Evolutionary conservation across 1,284 basidiomycete genomes (phyloP).

Genomic region (Macrocystidia cucumis): DNA sequence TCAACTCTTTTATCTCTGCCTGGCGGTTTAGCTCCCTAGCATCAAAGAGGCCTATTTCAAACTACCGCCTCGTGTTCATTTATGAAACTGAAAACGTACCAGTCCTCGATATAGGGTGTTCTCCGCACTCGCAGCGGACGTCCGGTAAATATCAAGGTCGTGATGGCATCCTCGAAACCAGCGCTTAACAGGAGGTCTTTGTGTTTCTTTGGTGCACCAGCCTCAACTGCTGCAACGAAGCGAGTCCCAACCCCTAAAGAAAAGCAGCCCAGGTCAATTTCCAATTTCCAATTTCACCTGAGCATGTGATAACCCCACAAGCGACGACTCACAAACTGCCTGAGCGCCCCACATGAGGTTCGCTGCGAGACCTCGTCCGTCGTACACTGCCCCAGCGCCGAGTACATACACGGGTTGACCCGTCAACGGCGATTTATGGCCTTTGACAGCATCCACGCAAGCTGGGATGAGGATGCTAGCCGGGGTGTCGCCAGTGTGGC

Average conservation of each 20-base stretch:
- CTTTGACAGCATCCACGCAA: constrained; percentile 75
- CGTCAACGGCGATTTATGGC: constrained; percentile 67
- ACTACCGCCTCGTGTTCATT: background rate
- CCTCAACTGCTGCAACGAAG: constrained; percentile 81
- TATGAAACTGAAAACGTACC: constrained; percentile 34
- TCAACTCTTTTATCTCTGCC: constrained; percentile 70
- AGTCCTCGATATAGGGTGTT: constrained; percentile 76
- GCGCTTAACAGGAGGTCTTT: constrained; percentile 68
- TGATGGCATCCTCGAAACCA: constrained; percentile 64
- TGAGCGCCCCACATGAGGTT: constrained; percentile 81
- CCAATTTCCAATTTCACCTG: background rate
- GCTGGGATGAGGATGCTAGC: constrained; percentile 78
- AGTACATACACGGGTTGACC: constrained; percentile 77
- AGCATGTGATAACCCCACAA: too few species aligned
- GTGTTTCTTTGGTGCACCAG: constrained; percentile 75
- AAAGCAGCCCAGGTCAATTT: constrained; percentile 6
- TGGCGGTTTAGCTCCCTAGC: constrained; percentile 49
- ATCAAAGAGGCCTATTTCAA: constrained; percentile 3
- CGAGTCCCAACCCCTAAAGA: constrained; percentile 66
- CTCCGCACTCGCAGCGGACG: constrained; percentile 79
- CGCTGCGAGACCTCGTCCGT: constrained; percentile 81
- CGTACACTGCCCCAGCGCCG: constrained; percentile 82
- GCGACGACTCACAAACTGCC: constrained; percentile 62
- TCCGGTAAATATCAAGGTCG: constrained; percentile 83
- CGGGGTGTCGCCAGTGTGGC: constrained; percentile 72